A percentile compares a stretch with the other conserved stretches of the same genome.
Conservation (phyloP, 2,329 filamentous ascomycete genomes). For the Aspergillus arachidicola region DNA sequence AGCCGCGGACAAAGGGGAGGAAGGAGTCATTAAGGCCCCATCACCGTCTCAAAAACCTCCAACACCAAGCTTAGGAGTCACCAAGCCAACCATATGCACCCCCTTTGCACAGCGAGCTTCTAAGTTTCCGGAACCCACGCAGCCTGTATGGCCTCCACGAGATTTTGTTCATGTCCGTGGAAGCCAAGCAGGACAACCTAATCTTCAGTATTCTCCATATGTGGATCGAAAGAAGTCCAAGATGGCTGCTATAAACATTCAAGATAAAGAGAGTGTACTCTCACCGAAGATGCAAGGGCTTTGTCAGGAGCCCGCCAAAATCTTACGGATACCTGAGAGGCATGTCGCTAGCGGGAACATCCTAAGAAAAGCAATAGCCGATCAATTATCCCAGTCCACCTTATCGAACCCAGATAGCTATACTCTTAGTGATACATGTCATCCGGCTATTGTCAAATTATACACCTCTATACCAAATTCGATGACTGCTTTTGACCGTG, state of each 20-base stretch:
- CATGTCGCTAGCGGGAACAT: constrained; percentile 32
- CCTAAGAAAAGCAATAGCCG: constrained; percentile 31
- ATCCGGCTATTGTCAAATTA: constrained; percentile 63
- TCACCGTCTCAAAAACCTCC: background rate
- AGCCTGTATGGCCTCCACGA: constrained; percentile 44
- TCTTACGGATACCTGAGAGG: constrained; percentile 33
- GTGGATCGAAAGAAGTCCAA: constrained; percentile 43
- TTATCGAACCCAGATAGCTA: constrained; percentile 6
- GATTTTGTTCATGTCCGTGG: constrained; percentile 56
- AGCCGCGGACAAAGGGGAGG: background rate
- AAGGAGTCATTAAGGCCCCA: background rate
- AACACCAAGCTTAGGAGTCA: background rate
- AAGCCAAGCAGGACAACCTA: background rate
- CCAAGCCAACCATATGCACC: constrained; percentile 10
- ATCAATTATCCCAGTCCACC: constrained; percentile 30
- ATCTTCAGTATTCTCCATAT: background rate
- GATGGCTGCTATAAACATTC: constrained; percentile 33
- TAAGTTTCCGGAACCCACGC: constrained; percentile 35
- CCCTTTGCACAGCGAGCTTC: constrained; percentile 24
- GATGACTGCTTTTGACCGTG: constrained; percentile 79
- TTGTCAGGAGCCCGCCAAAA: background rate
- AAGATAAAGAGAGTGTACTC: constrained; percentile 38
- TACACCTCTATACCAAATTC: constrained; percentile 62
- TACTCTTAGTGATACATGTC: constrained; percentile 30
- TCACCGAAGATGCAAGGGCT: constrained; percentile 1